Percentiles rank a stretch among this genome's conserved stretches.
Conservation (phyloP, 345 rosid genomes). For the Luvunga scandens region DNA sequence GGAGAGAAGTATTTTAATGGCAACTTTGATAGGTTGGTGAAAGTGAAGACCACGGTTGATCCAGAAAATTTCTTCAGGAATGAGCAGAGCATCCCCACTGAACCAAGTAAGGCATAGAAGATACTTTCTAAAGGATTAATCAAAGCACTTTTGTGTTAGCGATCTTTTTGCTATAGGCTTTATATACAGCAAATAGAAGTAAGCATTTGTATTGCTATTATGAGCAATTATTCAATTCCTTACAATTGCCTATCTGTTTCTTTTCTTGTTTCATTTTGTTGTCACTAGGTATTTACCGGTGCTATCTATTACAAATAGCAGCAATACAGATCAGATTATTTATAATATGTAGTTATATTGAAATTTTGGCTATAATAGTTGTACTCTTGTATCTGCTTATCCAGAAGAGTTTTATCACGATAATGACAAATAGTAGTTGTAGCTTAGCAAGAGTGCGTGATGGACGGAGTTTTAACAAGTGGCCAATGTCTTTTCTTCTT, state of each 20-base stretch:
- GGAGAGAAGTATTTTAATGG: conserved; percentile 17
- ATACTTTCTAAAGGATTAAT: background rate
- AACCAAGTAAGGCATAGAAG: conserved; percentile 3
- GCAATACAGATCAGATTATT: too few relatives aligned
- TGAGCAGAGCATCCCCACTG: conserved; percentile 19
- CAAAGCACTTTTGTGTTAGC: background rate
- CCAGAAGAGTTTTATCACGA: background rate
- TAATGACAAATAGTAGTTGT: background rate
- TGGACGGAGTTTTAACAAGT: background rate
- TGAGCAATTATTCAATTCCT: background rate
- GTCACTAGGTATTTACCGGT: background rate
- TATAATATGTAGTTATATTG: background rate
- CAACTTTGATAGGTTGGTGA: conserved; percentile 27
- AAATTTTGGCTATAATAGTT: background rate
- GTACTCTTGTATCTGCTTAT: background rate
- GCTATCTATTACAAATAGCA: too few relatives aligned
- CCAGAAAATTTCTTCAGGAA: conserved; percentile 25
- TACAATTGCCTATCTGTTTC: background rate
- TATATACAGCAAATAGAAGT: background rate
- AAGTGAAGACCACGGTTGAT: conserved; percentile 26
- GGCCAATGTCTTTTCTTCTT: background rate
- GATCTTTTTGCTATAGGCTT: background rate
- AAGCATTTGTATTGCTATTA: background rate
- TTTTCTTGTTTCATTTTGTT: background rate
- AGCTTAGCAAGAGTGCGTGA: background rate